These are phyloP conservation scores for Heteromeles arbutifolia DNA, from an alignment of 306 rosid species.

Conservation along the genomic window DNA sequence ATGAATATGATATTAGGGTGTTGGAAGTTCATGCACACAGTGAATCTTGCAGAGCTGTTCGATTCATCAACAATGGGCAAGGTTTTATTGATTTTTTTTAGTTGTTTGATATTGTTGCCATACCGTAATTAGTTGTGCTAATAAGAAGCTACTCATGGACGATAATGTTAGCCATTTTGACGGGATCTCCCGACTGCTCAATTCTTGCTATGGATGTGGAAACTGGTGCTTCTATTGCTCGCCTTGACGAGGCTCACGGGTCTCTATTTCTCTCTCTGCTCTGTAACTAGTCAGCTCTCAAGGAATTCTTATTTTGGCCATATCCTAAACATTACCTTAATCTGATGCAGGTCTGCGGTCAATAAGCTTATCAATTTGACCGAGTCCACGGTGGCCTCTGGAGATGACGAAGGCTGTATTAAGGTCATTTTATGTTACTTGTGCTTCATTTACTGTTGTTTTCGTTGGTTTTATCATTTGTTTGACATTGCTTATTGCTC, in stretches of 20 bases:
- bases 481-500: neutral
- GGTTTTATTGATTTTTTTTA: conserved; percentile 34
- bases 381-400: conserved; percentile 69
- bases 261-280: conserved; percentile 13
- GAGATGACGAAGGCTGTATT: conserved; percentile 80
- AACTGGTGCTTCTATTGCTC: conserved; percentile 73
- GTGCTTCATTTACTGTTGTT: conserved; percentile 4
- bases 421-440: conserved; percentile 42
- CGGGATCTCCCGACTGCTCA: conserved; percentile 80
- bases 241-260: conserved; percentile 73
- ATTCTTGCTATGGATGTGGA: conserved; percentile 80
- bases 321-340: neutral
- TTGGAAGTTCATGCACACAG: conserved; percentile 72
- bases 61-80: conserved; percentile 69
- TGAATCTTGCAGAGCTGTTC: conserved; percentile 76
- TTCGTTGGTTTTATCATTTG: neutral
- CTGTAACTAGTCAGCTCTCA: neutral
- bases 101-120: neutral
- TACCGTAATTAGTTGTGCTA: conserved; percentile 1
- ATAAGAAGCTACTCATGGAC: conserved; percentile 12
- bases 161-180: conserved; percentile 49
- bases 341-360: conserved; percentile 49
- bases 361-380: conserved; percentile 73
- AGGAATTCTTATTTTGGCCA: neutral
- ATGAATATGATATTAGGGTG: conserved; percentile 25